phyloP scores from a whole-genome alignment of 1,284 basidiomycete species.

The Ceratobasidium sp. region DNA sequence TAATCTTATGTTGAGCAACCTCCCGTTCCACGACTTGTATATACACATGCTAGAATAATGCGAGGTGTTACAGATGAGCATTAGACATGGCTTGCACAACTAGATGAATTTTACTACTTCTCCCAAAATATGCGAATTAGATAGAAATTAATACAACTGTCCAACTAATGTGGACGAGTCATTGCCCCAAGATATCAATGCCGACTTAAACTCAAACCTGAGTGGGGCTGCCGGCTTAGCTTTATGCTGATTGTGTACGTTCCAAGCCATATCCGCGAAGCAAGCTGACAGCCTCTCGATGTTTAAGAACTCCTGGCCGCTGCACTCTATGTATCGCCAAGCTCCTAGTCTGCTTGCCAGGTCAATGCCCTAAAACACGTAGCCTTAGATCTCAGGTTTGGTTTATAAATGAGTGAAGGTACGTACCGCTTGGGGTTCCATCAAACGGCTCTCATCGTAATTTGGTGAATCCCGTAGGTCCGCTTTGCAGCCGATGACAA shows the following conservation, averaged over 20 bases:
- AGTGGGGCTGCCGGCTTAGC: not conserved
- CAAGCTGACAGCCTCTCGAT: not conserved
- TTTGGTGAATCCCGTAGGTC: not conserved
- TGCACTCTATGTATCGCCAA: not conserved
- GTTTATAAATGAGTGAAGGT: not conserved
- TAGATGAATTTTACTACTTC: too few species aligned
- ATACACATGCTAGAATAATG: too few species aligned
- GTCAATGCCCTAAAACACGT: not conserved
- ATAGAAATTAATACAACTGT: too few species aligned
- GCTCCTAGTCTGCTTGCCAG: not conserved
- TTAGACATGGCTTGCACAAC: too few species aligned
- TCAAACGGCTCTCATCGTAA: not conserved
- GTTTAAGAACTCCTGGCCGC: not conserved
- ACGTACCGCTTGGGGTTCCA: slow-evolving; percentile 19
- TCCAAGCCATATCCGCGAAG: slow-evolving; percentile 16
- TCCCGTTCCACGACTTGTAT: too few species aligned
- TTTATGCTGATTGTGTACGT: slow-evolving; percentile 11
- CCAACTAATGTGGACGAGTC: too few species aligned
- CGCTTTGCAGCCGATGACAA: slow-evolving; percentile 29
- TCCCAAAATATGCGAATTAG: too few species aligned
- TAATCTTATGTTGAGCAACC: too few species aligned
- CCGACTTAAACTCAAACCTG: not conserved
- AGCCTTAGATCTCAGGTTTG: too few species aligned
- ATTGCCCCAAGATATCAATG: too few species aligned
- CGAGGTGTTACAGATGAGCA: too few species aligned